Base-by-base conservation (phyloP, 176 grass and related monocot genomes). In the Eragrostis nindensis region DNA sequence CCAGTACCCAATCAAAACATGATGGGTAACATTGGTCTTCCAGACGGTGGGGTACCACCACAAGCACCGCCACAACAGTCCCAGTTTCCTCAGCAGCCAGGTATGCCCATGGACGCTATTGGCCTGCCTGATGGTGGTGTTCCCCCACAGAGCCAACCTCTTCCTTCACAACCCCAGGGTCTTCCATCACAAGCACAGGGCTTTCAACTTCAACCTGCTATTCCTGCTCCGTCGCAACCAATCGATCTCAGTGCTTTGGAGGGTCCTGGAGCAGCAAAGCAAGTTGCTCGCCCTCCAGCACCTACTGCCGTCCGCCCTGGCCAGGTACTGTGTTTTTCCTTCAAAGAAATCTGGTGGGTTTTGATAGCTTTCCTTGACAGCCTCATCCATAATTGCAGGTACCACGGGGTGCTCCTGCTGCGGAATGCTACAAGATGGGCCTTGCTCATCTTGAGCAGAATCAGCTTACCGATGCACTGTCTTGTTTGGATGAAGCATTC, bases 361-460 rank as follows among this genome's bases (percentile, higher is more conserved):
- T 77, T 17, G 17, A 62, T 53, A 36, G 25, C 0, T 79, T 78
- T 75, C 52, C 11, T 22, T 86, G 27, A 66, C 55, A 75, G 26
- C 70, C 4, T 71, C 66, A 15, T 85, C 52, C 57, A 19, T 84
- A 52, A 64, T 77, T 86, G 71, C 82, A 98, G 95, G 96, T 99
- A 73, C 96, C 96, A 14, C 96, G 96, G 53, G 96, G 96, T 24
- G 96, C 96, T 85, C 88, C 96, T 73, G 92, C 96, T 57, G 79
- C 96, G 55, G 92, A 93, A 32, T 99, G 96, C 84, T 99, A 93
- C 88, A 99, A 94, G 88, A 95, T 74, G 42, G 92, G 73, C 74
- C 96, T 99, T 87, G 96, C 96, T 71, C 92, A 99, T 84, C 88
- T 99, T 68, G 96, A 99, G 88, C 96, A 99, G 79, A 99, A 99